A percentile compares a stretch with the other conserved stretches of the same genome.
Evolutionary conservation across 1,139 yeast genomes (phyloP).

Genomic region (Saccharomycopsis hybrid): DNA sequence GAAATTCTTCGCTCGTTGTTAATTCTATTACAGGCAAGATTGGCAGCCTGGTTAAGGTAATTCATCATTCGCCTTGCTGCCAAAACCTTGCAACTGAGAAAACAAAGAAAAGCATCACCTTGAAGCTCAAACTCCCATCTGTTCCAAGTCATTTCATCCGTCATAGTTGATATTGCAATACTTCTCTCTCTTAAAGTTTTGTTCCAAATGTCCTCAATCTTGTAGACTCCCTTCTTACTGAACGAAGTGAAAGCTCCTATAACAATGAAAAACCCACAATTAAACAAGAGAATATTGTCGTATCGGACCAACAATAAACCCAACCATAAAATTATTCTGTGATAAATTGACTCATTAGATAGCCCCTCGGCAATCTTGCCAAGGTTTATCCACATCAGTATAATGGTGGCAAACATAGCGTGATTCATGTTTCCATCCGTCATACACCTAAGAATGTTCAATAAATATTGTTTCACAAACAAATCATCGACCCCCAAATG

Average conservation of each 20-base stretch:
- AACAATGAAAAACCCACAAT: not conserved
- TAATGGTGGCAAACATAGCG: constrained; percentile 1
- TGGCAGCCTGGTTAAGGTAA: not conserved
- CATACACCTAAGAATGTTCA: not conserved
- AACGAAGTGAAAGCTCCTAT: not conserved
- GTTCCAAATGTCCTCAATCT: not conserved
- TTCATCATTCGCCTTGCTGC: not conserved
- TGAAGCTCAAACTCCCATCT: not conserved
- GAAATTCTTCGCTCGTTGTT: not conserved
- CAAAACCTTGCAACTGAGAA: constrained; percentile 1
- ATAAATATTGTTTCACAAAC: not conserved
- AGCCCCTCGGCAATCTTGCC: constrained; percentile 3
- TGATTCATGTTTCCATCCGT: not conserved
- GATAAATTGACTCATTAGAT: constrained; percentile 2
- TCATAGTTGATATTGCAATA: not conserved
- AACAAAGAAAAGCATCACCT: constrained; percentile 1
- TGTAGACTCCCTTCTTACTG: not conserved
- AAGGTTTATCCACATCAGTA: not conserved
- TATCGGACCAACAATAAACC: constrained; percentile 5
- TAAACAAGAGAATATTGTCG: constrained; percentile 2
- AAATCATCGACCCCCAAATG: constrained; percentile 12
- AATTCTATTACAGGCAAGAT: not conserved
- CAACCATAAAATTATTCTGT: not conserved
- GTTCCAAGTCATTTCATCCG: not conserved
- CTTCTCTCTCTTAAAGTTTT: too few species aligned